Evolutionary conservation across 495 filamentous ascomycete species (phyloP), one percentile per base, ranked within the genome.

Genomic region (Penicillium atrosanguineum): DNA sequence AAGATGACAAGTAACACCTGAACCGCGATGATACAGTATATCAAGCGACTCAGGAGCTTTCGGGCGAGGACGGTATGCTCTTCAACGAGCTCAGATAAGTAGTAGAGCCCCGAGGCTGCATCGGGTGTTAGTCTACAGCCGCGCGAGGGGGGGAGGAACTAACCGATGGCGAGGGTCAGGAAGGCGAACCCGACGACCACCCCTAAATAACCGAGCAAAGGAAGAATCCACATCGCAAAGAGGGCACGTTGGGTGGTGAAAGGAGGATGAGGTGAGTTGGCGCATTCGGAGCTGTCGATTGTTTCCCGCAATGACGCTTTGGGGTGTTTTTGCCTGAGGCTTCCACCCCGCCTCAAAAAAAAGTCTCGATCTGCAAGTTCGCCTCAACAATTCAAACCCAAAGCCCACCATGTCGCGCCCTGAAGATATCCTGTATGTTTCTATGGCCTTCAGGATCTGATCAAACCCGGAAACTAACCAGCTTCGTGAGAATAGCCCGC

Each of bases 71-170:
- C 93, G 11, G 91, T 97, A 66, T 97, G 93, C 65, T 98, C 94
- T 73, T 98, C 95, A 46, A 98, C 94, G 9, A 97, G 81, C 71
- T 98, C 94, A 2, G 94, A 97, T 44, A 98, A 88, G 68, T 98
- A 98, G 76, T 98, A 97, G 20, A 98, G 85, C 25, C 95, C 95
- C 20, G 91, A 96, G 31, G 94, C 94, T 96, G 63, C 56, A 19
- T 29, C 5, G 3, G 16, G 46, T 16, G 44, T 64, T 43, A 62
- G 61, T 54, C 26, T 29, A 12, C 46, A 14, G 31, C 14, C 31
- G 12, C 11, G 31, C 31, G 11, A 8, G 28, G 28, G 11, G 7
- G 28, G 31, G 9, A 34, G 31, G 31, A 34, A 34, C 68, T 56
- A 84, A 95, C 92, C 92, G 60, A 96, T 96, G 15, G 92, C 89